These are phyloP conservation scores for Pythium dissotocum DNA, from an alignment of 352 stramenopile species.

Conservation along the genomic window DNA sequence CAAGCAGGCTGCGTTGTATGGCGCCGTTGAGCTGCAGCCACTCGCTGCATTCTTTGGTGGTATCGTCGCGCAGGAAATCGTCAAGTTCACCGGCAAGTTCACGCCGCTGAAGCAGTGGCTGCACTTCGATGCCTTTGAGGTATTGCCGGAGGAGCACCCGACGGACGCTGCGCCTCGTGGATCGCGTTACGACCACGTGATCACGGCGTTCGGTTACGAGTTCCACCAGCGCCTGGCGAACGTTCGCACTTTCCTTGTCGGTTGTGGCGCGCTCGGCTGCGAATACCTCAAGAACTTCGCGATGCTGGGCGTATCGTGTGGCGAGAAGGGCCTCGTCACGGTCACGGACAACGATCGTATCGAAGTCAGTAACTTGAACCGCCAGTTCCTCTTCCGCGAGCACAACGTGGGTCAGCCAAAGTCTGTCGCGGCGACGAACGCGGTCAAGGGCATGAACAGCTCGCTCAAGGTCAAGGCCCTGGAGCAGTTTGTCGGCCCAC, in stretches of 20 bases:
- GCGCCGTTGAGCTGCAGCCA: constrained; percentile 74
- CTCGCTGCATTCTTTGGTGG: constrained; percentile 82
- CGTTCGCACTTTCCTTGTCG: constrained; percentile 80
- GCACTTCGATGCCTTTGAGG: constrained; percentile 82
- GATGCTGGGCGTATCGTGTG: constrained; percentile 77
- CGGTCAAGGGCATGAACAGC: constrained; percentile 74
- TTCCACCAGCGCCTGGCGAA: constrained; percentile 71
- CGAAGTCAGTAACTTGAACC: constrained; percentile 88
- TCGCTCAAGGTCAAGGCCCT: constrained; percentile 80
- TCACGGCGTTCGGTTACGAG: constrained; percentile 64
- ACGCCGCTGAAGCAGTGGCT: constrained; percentile 85
- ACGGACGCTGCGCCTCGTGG: constrained; percentile 53
- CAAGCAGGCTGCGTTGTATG: constrained; percentile 56
- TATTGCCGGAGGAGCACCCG: constrained; percentile 64
- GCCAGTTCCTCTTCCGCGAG: constrained; percentile 85
- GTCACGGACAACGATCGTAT: constrained; percentile 89
- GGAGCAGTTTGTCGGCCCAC: constrained; percentile 75
- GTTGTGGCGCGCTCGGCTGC: constrained; percentile 78
- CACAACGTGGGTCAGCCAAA: constrained; percentile 87
- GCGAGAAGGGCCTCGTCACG: constrained; percentile 75
- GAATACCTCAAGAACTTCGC: constrained; percentile 90
- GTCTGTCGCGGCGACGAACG: constrained; percentile 76
- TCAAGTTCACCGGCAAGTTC: constrained; percentile 89
- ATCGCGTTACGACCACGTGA: constrained; percentile 82
- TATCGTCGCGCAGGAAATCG: constrained; percentile 83